These are phyloP conservation scores for Zygoascus sp. DNA, from an alignment of 1,139 yeast genomes.

Conservation along the genomic window DNA sequence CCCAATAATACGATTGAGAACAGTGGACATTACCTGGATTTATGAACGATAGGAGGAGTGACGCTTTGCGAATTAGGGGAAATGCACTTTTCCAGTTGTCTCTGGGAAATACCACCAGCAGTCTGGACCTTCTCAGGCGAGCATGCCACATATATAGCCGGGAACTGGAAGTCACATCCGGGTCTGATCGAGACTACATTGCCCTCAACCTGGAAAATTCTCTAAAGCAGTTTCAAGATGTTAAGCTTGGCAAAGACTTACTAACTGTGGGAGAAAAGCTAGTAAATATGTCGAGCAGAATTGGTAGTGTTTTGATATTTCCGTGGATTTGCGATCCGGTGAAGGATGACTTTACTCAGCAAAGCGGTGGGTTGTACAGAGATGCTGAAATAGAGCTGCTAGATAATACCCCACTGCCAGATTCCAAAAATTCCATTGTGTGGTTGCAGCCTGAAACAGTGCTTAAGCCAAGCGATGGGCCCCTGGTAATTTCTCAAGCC, in stretches of 20 bases:
- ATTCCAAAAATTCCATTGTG: conserved; percentile 15
- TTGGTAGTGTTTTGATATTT: conserved; percentile 20
- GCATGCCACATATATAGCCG: conserved; percentile 18
- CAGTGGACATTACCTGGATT: no score
- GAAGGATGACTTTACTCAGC: conserved; percentile 17
- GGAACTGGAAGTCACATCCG: conserved; percentile 13
- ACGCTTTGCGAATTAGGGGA: conserved; percentile 1
- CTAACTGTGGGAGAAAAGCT: conserved; percentile 17
- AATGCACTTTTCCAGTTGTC: conserved; percentile 26
- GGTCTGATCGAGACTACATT: background rate
- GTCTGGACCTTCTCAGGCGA: conserved; percentile 19
- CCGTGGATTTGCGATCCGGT: conserved; percentile 30
- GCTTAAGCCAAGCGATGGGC: background rate
- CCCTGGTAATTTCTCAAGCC: conserved; percentile 46
- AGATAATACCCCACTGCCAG: conserved; percentile 20
- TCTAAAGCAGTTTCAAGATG: conserved; percentile 19
- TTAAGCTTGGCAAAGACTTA: conserved; percentile 18
- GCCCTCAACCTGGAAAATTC: conserved; percentile 12
- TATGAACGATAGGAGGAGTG: conserved; percentile 2
- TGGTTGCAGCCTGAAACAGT: conserved; percentile 16
- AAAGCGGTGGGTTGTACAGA: conserved; percentile 19
- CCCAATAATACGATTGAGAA: no score
- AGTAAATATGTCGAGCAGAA: conserved; percentile 25
- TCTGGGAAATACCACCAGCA: conserved; percentile 22
- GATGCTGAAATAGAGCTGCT: conserved; percentile 19